These are phyloP conservation scores for Talaromyces sp. DNA, from an alignment of 2,329 filamentous ascomycete species.

Conservation along the genomic window DNA sequence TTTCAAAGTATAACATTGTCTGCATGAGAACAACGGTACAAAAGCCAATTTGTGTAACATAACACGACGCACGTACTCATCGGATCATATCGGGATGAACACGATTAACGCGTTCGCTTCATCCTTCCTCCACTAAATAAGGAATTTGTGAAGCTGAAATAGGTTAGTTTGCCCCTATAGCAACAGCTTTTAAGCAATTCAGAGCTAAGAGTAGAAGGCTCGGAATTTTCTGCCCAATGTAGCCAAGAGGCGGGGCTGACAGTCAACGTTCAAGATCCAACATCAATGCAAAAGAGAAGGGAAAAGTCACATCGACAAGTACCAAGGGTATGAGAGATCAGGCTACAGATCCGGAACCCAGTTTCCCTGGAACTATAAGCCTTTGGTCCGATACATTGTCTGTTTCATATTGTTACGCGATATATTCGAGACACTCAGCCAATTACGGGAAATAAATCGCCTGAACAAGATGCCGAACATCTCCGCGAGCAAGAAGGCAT, in stretches of 20 bases:
- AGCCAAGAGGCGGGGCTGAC: slow-evolving; percentile 3
- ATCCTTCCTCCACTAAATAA: not conserved
- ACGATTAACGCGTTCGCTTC: not conserved
- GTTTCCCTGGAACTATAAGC: not conserved
- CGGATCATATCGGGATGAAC: not conserved
- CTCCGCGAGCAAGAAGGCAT: slow-evolving; percentile 11
- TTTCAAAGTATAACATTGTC: not conserved
- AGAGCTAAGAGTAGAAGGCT: not conserved
- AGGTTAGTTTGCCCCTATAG: not conserved
- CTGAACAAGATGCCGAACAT: slow-evolving; percentile 16
- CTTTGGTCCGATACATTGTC: not conserved
- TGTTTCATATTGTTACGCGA: not conserved
- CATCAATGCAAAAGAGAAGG: not conserved
- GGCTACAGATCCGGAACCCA: not conserved
- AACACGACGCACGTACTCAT: not conserved
- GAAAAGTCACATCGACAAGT: not conserved
- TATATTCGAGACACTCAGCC: not conserved
- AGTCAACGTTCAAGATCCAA: not conserved
- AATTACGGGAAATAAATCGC: not conserved
- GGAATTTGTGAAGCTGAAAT: not conserved
- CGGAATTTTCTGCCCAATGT: slow-evolving; percentile 13
- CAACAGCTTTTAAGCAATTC: not conserved
- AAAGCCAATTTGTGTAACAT: not conserved
- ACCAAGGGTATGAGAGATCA: not conserved
- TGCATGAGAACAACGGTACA: not conserved